Conservation (phyloP, 2,329 filamentous ascomycete genomes). For the Cladosporium phlei region DNA sequence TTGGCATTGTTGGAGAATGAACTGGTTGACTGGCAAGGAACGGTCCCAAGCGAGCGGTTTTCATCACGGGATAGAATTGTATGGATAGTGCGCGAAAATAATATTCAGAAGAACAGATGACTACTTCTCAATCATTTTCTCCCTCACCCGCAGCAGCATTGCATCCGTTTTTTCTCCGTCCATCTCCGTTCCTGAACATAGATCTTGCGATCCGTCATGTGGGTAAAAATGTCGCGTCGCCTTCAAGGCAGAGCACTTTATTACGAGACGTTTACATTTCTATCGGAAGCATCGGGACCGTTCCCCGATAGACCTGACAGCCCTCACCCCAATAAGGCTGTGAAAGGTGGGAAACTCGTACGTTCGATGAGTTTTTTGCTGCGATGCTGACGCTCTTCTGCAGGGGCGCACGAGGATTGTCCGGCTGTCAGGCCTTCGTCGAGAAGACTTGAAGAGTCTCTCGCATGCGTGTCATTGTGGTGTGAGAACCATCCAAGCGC, state of each 20-base stretch:
- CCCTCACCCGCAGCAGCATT: neutral
- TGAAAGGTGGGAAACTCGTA: conserved; percentile 8
- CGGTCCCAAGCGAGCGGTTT: conserved; percentile 2
- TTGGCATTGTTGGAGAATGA: neutral
- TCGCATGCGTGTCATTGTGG: no score
- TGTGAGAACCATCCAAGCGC: no score
- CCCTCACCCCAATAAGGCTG: neutral
- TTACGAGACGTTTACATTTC: no score
- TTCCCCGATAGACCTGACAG: conserved; percentile 5
- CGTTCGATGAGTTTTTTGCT: conserved; percentile 10
- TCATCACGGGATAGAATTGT: conserved; percentile 5
- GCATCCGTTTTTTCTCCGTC: conserved; percentile 9
- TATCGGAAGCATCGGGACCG: neutral
- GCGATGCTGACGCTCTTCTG: conserved; percentile 4
- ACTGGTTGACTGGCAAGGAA: neutral
- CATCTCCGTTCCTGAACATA: conserved; percentile 2
- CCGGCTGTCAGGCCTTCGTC: neutral
- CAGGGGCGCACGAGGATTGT: conserved; percentile 3
- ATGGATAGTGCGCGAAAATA: conserved; percentile 4
- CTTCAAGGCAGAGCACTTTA: neutral
- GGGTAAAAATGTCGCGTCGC: neutral
- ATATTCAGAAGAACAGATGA: neutral
- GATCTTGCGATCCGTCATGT: neutral
- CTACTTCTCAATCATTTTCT: neutral
- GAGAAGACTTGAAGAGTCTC: no score